These are phyloP conservation scores for Trichomonas vaginalis DNA, from an alignment of 208 protist species.

Conservation along the genomic window DNA sequence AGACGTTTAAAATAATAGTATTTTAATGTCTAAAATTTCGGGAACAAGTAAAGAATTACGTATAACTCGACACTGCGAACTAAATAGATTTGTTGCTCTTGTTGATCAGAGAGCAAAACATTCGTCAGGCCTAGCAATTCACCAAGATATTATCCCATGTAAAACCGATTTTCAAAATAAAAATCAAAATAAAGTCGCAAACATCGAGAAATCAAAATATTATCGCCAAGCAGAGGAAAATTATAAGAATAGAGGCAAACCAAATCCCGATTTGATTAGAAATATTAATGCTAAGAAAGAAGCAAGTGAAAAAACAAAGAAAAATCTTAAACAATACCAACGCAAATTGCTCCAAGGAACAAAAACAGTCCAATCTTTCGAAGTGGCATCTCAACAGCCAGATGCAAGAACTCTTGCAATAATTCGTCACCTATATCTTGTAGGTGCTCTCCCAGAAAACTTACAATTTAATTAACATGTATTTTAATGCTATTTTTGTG, in stretches of 20 bases:
- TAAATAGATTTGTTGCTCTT: background rate
- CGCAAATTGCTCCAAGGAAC: too few relatives aligned
- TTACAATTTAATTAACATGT: too few relatives aligned
- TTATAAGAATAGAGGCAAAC: background rate
- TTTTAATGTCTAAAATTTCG: background rate
- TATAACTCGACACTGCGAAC: background rate
- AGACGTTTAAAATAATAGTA: background rate
- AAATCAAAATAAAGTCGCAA: background rate
- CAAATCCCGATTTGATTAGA: background rate
- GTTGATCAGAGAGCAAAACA: background rate
- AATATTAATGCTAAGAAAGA: background rate
- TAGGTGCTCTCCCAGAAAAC: too few relatives aligned
- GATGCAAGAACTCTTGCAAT: too few relatives aligned
- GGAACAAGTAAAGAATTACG: background rate
- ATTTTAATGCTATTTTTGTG: too few relatives aligned
- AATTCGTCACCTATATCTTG: too few relatives aligned
- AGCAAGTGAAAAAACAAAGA: background rate
- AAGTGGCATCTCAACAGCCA: too few relatives aligned
- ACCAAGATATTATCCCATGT: background rate
- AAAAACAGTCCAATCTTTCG: too few relatives aligned
- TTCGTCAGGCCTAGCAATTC: background rate
- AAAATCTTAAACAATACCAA: background rate
- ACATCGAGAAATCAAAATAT: background rate
- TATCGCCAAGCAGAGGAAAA: background rate
- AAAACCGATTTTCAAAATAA: background rate